Percentiles rank a stretch among this genome's conserved stretches.
phyloP scores from a whole-genome alignment of 164 flowering plant species.

The Magnolia sinica region DNA sequence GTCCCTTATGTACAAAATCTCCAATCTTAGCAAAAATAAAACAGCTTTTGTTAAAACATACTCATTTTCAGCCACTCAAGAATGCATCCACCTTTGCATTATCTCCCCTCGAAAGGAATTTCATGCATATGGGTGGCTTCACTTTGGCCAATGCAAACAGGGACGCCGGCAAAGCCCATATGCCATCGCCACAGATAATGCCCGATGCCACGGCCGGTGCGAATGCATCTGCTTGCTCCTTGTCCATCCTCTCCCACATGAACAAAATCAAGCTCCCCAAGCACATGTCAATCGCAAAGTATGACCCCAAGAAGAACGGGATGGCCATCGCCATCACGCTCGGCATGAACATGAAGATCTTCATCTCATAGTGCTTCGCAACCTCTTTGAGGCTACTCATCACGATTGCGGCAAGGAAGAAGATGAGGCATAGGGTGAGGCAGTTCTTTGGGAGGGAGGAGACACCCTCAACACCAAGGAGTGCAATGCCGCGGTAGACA shows the following conservation, averaged over 20 bases:
- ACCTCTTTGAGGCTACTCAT: conserved; percentile 14
- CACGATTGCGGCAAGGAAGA: conserved; percentile 14
- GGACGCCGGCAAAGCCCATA: conserved; percentile 24
- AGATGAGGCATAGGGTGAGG: conserved; percentile 9
- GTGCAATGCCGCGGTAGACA: conserved; percentile 32
- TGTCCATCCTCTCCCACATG: conserved; percentile 24
- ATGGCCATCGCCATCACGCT: conserved; percentile 38
- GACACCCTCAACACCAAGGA: conserved; percentile 27
- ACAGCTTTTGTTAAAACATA: background rate
- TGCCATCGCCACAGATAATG: conserved; percentile 33
- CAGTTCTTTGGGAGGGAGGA: conserved; percentile 35
- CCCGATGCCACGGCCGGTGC: conserved; percentile 35
- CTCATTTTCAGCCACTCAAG: conserved; percentile 3
- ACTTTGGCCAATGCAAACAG: conserved; percentile 36
- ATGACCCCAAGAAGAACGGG: conserved; percentile 29
- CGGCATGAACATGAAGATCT: conserved; percentile 20
- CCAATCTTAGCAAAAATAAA: background rate
- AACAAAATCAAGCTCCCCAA: conserved; percentile 29
- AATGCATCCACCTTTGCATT: conserved; percentile 34
- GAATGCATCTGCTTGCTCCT: conserved; percentile 18
- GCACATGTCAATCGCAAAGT: conserved; percentile 38
- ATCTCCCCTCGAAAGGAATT: conserved; percentile 30
- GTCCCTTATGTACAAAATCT: background rate
- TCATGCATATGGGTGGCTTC: conserved; percentile 58
- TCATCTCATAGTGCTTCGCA: conserved; percentile 4